Evolutionary conservation across 2,329 filamentous ascomycete species (phyloP), one percentile per base, ranked within the genome.

Genomic region (Alternaria gansuensis): DNA sequence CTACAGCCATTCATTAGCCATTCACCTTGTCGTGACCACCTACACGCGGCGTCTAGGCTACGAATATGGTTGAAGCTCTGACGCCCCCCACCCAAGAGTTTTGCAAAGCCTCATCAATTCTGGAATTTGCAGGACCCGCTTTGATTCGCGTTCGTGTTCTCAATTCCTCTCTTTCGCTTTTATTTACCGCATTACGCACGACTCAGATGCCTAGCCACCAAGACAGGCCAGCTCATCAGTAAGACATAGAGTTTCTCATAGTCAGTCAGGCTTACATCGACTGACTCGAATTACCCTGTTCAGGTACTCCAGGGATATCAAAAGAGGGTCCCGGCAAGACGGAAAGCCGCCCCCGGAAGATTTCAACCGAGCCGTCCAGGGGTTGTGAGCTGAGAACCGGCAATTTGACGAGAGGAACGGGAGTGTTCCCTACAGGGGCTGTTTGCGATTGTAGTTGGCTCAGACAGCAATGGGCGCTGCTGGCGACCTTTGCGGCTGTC

Each of bases 281-380:
- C 50, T 59, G 52, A 62, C 52, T 61, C 60, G 57, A 17, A 29
- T 26, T 26, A 41, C 52, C 33, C 23, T 36, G 48, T 44, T 53
- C 51, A 55, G 50, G 39, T 54, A 51, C 45, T 49, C 39, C 41
- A 51, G 51, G 34, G 26, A 33, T 37, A 40, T 45, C 33, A 23
- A 51, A 28, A 44, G 26, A 28, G 31, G 26, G 50, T 44, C 55
- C 61, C 58, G 49, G 45, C 40, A 23, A 48, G 23, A 37, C 44
- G 63, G 61, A 63, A 60, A 51, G 41, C 51, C 43, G 41, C 23
- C 31, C 21, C 54, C 62, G 57, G 62, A 55, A 37, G 45, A 56
- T 63, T 51, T 57, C 51, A 59, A 41, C 49, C 64, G 54, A 60
- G 57, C 52, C 43, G 52, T 51, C 52, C 58, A 60, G 59, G 49